A percentile compares a stretch with the other conserved stretches of the same genome.
Conservation (phyloP, 306 rosid genomes). For the Vigna nakashimae region DNA sequence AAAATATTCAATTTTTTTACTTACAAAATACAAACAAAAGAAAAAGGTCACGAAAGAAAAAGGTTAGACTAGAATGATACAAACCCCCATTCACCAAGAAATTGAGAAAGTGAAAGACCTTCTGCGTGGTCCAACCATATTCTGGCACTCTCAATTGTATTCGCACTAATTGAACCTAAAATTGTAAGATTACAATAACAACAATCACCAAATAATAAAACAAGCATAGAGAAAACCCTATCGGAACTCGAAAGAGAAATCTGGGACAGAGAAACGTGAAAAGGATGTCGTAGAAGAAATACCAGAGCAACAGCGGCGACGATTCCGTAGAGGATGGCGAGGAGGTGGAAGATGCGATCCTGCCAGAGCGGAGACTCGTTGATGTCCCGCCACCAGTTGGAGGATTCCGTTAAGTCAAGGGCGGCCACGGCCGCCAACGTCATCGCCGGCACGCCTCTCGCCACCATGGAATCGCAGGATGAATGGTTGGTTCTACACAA, state of each 20-base stretch:
- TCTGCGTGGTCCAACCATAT: constrained; percentile 99
- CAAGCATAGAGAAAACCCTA: constrained; percentile 39
- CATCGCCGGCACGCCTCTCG: constrained; percentile 50
- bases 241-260: not conserved
- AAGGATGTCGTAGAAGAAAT: not conserved
- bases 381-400: constrained; percentile 86
- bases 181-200: not conserved
- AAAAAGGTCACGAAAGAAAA: not conserved
- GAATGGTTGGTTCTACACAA: not conserved
- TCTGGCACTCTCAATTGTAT: constrained; percentile 99
- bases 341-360: constrained; percentile 77
- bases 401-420: constrained; percentile 56
- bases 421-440: constrained; percentile 62
- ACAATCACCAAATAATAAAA: not conserved
- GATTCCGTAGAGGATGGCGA: constrained; percentile 77
- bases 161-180: constrained; percentile 88
- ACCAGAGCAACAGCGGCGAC: constrained; percentile 88
- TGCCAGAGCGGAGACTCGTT: constrained; percentile 81
- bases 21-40: too few species aligned
- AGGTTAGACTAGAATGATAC: constrained; percentile 47
- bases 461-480: constrained; percentile 55
- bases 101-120: constrained; percentile 99
- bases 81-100: constrained; percentile 95
- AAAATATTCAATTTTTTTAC: not conserved
- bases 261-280: not conserved